Percentiles rank a stretch among this genome's conserved stretches.
These are phyloP conservation scores for Trypanosoma brucei DNA, from an alignment of 208 protist species.

Conservation along the genomic window DNA sequence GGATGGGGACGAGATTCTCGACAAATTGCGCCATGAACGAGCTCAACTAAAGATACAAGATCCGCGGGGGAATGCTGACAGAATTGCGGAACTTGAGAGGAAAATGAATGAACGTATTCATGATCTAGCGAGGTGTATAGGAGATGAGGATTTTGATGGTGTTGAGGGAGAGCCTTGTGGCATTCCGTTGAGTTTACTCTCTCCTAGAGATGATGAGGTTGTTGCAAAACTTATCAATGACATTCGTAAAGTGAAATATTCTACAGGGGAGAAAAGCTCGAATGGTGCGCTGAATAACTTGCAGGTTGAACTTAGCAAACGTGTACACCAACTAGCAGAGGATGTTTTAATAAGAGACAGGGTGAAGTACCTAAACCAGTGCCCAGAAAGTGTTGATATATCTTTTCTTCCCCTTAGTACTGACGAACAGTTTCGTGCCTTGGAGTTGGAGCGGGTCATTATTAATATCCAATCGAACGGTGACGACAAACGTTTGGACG, in stretches of 20 bases:
- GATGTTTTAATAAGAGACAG: conserved; percentile 50
- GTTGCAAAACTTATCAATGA: conserved; percentile 37
- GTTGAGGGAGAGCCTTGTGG: conserved; percentile 53
- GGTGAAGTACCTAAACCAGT: conserved; percentile 40
- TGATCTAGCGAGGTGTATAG: conserved; percentile 37
- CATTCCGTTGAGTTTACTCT: conserved; percentile 59
- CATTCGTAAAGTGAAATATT: conserved; percentile 31
- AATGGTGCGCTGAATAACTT: conserved; percentile 33
- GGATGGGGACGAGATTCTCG: conserved; percentile 41
- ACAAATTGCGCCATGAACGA: conserved; percentile 37
- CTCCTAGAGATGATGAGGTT: conserved; percentile 43
- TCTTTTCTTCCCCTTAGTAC: conserved; percentile 42
- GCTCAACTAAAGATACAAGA: conserved; percentile 38
- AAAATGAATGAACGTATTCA: conserved; percentile 50
- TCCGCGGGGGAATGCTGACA: conserved; percentile 48
- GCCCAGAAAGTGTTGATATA: conserved; percentile 60
- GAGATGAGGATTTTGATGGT: conserved; percentile 46
- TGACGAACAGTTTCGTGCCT: conserved; percentile 43
- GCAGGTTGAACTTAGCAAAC: conserved; percentile 39
- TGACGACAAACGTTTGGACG: conserved; percentile 17
- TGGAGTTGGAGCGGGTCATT: conserved; percentile 47
- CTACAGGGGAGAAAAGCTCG: conserved; percentile 11
- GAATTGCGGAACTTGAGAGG: conserved; percentile 40
- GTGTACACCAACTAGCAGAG: conserved; percentile 34
- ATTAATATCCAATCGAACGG: conserved; percentile 40